Evolutionary conservation across 2,329 filamentous ascomycete genomes (phyloP).

Genomic region (Pestalotiopsis sp.): DNA sequence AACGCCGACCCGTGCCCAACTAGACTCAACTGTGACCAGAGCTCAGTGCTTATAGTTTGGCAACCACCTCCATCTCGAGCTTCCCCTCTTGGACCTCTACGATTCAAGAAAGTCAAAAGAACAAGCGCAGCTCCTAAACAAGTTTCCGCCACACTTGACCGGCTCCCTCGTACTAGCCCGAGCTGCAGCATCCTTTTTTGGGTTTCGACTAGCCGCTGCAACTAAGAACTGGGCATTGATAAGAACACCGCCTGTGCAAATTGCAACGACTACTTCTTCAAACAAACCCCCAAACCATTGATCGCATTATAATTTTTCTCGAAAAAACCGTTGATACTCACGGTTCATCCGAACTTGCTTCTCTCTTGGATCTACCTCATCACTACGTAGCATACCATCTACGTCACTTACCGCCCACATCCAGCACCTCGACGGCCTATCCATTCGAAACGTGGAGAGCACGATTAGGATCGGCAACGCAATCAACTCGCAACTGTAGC

Average conservation of each 20-base stretch:
- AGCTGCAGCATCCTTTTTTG: neutral
- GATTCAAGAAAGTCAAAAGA: slow-evolving; percentile 5
- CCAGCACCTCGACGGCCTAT: neutral
- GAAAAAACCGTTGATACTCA: neutral
- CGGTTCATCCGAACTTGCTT: neutral
- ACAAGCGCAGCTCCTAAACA: slow-evolving; percentile 1
- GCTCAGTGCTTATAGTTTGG: neutral
- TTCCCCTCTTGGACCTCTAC: slow-evolving; percentile 1
- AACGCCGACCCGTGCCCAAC: neutral
- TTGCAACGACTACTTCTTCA: neutral
- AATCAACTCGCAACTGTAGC: slow-evolving; percentile 10
- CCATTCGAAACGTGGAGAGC: neutral
- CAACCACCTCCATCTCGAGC: neutral
- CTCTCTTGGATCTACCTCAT: neutral
- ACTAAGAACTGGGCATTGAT: neutral
- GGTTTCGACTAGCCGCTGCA: neutral
- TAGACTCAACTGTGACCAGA: neutral
- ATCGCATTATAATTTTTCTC: neutral
- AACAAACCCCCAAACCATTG: neutral
- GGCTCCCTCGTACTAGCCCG: neutral
- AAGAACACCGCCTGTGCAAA: neutral
- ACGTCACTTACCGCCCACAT: neutral
- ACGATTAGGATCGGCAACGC: slow-evolving; percentile 8
- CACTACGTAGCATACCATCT: neutral
- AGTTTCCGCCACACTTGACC: slow-evolving; percentile 1